Evolutionary conservation across 176 grass and related monocot genomes (phyloP), one percentile per base, ranked within the genome.

Genomic region (Stipa capillata): DNA sequence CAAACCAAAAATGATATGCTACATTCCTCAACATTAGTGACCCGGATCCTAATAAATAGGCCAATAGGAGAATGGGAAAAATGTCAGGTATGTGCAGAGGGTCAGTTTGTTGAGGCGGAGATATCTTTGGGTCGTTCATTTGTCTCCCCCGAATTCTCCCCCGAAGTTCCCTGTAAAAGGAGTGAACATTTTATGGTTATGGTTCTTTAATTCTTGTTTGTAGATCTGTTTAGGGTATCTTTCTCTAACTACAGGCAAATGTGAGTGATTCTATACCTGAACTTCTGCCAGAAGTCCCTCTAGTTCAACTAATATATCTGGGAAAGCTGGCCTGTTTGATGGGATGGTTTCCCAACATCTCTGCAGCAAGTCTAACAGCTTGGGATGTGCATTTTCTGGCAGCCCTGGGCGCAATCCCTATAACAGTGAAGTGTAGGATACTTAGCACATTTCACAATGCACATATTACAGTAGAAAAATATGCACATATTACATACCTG

Each of bases 301-400:
- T 71, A 99, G 81, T 84, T 99, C 92, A 11, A 72, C 63, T 77
- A 84, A 76, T 44, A 99, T 88, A 45, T 91, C 88, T 29, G 78
- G 72, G 79, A 99, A 99, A 45, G 92, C 79, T 18, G 97, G 97
- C 54, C 97, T 88, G 37, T 74, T 76, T 36, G 81, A 81, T 72
- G 97, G 97, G 85, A 40, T 65, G 17, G 86, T 28, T 35, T 93
- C 86, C 97, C 97, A 99, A 65, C 97, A 91, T 95, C 79, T 93
- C 61, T 82, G 80, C 92, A 99, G 93, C 71, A 99, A 74, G 50
- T 87, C 86, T 45, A 82, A 63, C 68, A 99, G 79, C 57, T 82
- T 89, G 65, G 97, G 97, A 83, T 95, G 88, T 20, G 79, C 75
- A 40, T 82, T 85, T 35, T 95, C 89, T 8, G 92, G 92, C 35